Evolutionary conservation across 805 yeast genomes (phyloP), one percentile per base, ranked within the genome.

Genomic region (Wickerhamomyces ciferrii): DNA sequence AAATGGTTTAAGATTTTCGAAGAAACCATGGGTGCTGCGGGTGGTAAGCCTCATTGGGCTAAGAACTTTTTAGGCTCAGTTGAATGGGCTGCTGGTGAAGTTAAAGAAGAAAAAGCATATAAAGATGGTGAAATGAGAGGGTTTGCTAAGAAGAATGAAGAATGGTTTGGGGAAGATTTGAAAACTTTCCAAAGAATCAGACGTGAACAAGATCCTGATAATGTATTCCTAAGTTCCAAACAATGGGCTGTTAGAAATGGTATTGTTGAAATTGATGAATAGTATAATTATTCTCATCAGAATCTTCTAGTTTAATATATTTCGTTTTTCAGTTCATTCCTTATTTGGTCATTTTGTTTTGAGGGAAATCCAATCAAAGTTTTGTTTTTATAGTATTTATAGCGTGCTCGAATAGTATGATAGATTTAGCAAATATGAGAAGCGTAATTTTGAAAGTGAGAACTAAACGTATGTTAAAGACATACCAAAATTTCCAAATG

Each of bases 11-110:
- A 76, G 43, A 71, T 74, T n/a, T 92, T 92, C 65, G 99, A 92
- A 66, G 77, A 78, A 44, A 78, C 88, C 2, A 71, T 91, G 74
- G 75, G 74, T 43, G 81, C 79, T 24, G 90, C 85, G 25, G 90
- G 86, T 34, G 99, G 99, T 39, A 87, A 83, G 63, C 99, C 99
- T 2, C 99, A 92, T 65, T 92, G 99, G 99, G 99, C 99, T 17
- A 92, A 92, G 72, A 91, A 90, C 66, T 92, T 89, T 64, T 71
- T 87, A 47, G 96, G 96, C 1, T 68, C 77, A 3, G 56, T 60
- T 2, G 64, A 68, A 13, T 54, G 62, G 55, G 63, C 65, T 7
- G 59, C 60, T 8, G 55, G 63, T 41, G 49, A 63, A 51, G 43
- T 50, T 37, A 57, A 62, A 47, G 47, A 48, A 2, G 77, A 74